Evolutionary conservation across 495 filamentous ascomycete species (phyloP).

Genomic region (Copromyces sp.): DNA sequence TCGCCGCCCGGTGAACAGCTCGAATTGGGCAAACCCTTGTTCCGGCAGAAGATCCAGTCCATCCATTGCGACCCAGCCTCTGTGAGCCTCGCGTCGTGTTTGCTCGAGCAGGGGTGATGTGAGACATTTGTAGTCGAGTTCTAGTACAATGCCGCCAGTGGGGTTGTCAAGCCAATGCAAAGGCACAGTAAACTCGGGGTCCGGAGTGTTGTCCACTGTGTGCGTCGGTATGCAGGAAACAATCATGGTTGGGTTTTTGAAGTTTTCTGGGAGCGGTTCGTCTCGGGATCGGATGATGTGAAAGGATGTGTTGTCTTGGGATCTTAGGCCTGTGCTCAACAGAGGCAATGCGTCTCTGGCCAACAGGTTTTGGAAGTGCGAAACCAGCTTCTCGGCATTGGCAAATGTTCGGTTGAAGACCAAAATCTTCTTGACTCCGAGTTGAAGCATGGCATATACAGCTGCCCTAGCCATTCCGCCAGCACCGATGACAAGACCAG

Average conservation of each 20-base stretch:
- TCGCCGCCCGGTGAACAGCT: constrained; percentile 62
- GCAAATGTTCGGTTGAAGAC: constrained; percentile 55
- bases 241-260: constrained; percentile 53
- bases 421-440: constrained; percentile 64
- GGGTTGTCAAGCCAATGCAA: constrained; percentile 55
- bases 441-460: constrained; percentile 63
- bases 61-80: constrained; percentile 61
- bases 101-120: constrained; percentile 56
- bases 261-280: constrained; percentile 52
- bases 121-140: constrained; percentile 60
- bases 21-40: constrained; percentile 69
- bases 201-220: constrained; percentile 44
- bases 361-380: constrained; percentile 47
- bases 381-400: constrained; percentile 52
- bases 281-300: constrained; percentile 45
- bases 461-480: constrained; percentile 69
- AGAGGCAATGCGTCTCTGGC: constrained; percentile 22
- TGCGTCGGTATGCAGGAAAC: constrained; percentile 62
- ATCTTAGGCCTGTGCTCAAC: constrained; percentile 38
- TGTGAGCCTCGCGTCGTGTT: constrained; percentile 47
- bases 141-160: constrained; percentile 62
- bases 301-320: constrained; percentile 40
- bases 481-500: constrained; percentile 60
- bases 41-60: constrained; percentile 65
- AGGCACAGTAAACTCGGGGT: constrained; percentile 60